These are phyloP conservation scores for Bullera alba DNA, from an alignment of 768 basidiomycete species.

Conservation along the genomic window DNA sequence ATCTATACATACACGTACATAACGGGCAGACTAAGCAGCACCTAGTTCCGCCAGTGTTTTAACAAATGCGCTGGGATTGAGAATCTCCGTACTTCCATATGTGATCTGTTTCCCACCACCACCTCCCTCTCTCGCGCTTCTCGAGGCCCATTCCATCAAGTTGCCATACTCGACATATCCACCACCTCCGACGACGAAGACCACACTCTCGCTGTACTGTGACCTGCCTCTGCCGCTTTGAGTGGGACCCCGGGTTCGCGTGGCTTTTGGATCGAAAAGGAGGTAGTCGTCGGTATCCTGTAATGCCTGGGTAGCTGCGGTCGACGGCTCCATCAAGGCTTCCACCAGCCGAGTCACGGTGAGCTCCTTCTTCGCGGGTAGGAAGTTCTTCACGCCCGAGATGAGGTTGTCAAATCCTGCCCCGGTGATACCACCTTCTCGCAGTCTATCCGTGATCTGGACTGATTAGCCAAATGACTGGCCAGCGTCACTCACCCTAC, in stretches of 20 bases:
- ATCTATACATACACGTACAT: not conserved
- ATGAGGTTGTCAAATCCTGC: slow-evolving; percentile 79
- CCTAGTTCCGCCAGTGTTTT: slow-evolving; percentile 55
- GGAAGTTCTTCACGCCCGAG: slow-evolving; percentile 94
- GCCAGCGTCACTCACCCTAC: slow-evolving; percentile 56
- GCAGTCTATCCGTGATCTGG: slow-evolving; percentile 83
- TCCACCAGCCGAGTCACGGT: slow-evolving; percentile 88
- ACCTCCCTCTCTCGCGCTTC: slow-evolving; percentile 27
- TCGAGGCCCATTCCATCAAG: slow-evolving; percentile 79
- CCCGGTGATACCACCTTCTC: slow-evolving; percentile 69
- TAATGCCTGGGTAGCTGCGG: slow-evolving; percentile 86
- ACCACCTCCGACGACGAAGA: slow-evolving; percentile 94
- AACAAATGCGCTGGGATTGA: slow-evolving; percentile 82
- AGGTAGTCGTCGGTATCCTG: slow-evolving; percentile 95
- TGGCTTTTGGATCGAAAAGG: slow-evolving; percentile 83
- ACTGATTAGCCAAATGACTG: slow-evolving; percentile 1
- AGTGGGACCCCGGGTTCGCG: slow-evolving; percentile 50
- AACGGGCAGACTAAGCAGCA: slow-evolving; percentile 6
- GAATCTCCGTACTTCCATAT: slow-evolving; percentile 92
- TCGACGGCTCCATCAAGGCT: slow-evolving; percentile 93
- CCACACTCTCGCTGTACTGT: slow-evolving; percentile 74
- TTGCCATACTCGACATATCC: slow-evolving; percentile 98
- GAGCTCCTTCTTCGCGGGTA: slow-evolving; percentile 83
- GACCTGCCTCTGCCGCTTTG: slow-evolving; percentile 54
- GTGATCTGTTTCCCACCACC: slow-evolving; percentile 67